Conservation (phyloP, 2,329 filamentous ascomycete genomes). For the Aquanectria penicillioides region DNA sequence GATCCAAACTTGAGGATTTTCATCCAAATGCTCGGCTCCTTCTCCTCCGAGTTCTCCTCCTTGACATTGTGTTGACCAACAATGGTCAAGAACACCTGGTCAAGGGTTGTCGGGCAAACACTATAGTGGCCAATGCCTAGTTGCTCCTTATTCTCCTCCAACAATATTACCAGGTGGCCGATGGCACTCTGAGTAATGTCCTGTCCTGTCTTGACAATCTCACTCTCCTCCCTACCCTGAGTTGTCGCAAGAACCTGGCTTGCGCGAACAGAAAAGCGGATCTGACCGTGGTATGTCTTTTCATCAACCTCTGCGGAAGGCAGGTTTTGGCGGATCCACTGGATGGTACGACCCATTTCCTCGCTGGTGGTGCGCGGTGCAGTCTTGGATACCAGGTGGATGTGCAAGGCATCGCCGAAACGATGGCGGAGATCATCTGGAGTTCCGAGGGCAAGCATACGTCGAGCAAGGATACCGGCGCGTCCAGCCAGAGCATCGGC, state of each 20-base stretch:
- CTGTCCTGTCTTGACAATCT: slow-evolving; percentile 34
- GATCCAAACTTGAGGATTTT: slow-evolving; percentile 38
- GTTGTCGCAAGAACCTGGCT: slow-evolving; percentile 47
- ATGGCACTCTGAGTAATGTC: slow-evolving; percentile 62
- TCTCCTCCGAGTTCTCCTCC: slow-evolving; percentile 71
- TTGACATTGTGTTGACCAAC: slow-evolving; percentile 82
- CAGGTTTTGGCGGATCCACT: slow-evolving; percentile 72
- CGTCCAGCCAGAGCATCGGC: slow-evolving; percentile 87
- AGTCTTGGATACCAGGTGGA: slow-evolving; percentile 80
- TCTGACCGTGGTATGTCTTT: slow-evolving; percentile 84
- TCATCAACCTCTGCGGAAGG: slow-evolving; percentile 74
- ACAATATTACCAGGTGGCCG: slow-evolving; percentile 73
- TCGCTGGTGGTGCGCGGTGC: slow-evolving; percentile 77
- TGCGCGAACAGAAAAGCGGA: slow-evolving; percentile 82
- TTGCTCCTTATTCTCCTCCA: slow-evolving; percentile 75
- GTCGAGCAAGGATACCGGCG: slow-evolving; percentile 85
- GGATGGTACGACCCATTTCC: slow-evolving; percentile 73
- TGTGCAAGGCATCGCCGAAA: slow-evolving; percentile 82
- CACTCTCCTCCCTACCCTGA: slow-evolving; percentile 31
- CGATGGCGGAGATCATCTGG: slow-evolving; percentile 76
- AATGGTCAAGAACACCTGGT: slow-evolving; percentile 90
- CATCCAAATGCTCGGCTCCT: slow-evolving; percentile 39
- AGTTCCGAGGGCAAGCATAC: slow-evolving; percentile 87
- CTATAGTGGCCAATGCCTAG: slow-evolving; percentile 87
- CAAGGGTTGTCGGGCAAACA: slow-evolving; percentile 85